phyloP scores from a whole-genome alignment of 2,329 filamentous ascomycete species.

The Didymosphaeria variabile region DNA sequence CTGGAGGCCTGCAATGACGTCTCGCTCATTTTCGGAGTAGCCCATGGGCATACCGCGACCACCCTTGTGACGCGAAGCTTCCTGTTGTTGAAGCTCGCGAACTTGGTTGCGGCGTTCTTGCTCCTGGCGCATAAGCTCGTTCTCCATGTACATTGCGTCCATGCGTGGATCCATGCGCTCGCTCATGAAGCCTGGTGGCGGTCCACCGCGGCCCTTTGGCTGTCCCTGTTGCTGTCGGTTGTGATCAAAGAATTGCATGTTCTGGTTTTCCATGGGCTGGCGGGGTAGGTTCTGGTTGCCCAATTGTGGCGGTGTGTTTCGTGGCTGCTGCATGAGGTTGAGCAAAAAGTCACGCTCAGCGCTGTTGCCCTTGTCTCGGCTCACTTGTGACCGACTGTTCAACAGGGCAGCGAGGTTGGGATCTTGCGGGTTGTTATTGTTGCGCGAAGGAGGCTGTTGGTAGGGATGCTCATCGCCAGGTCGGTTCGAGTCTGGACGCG shows the following conservation, averaged over 20 bases:
- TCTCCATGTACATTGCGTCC: conserved; percentile 30
- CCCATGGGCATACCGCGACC: conserved; percentile 44
- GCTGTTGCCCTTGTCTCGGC: conserved; percentile 59
- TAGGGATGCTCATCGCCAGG: conserved; percentile 42
- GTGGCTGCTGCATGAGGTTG: conserved; percentile 76
- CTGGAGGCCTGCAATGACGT: conserved; percentile 41
- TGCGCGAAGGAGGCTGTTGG: conserved; percentile 42
- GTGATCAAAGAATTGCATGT: conserved; percentile 46
- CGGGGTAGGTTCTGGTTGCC: conserved; percentile 47
- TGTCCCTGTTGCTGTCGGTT: conserved; percentile 43
- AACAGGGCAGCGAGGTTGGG: conserved; percentile 46
- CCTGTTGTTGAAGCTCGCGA: conserved; percentile 45
- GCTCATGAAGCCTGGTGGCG: conserved; percentile 51
- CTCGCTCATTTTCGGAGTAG: conserved; percentile 45
- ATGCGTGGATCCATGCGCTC: conserved; percentile 38
- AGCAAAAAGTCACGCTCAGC: conserved; percentile 83
- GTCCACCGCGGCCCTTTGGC: conserved; percentile 48
- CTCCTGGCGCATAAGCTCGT: conserved; percentile 43
- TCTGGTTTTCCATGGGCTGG: conserved; percentile 41
- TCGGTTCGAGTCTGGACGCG: conserved; percentile 42
- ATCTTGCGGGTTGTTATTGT: conserved; percentile 40
- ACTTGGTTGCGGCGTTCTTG: conserved; percentile 42
- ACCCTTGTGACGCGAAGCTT: conserved; percentile 45
- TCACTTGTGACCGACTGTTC: conserved; percentile 50
- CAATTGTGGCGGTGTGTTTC: conserved; percentile 44